phyloP scores from a whole-genome alignment of 148 eudicot genomes.

The Euryodendron excelsum region DNA sequence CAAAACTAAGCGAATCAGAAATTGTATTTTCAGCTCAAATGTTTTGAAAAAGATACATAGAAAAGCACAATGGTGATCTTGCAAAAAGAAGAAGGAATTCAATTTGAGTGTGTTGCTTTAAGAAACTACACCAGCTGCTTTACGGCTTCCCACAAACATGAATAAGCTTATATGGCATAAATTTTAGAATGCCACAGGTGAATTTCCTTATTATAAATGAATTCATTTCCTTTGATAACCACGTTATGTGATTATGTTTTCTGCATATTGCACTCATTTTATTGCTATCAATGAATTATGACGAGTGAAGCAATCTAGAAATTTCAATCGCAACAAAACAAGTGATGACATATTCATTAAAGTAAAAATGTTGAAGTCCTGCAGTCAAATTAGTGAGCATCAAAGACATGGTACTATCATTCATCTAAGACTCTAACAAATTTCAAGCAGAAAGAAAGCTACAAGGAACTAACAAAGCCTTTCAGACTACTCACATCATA shows the following conservation, averaged over 20 bases:
- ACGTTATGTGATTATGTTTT: background rate
- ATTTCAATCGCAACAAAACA: background rate
- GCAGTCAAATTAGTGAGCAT: background rate
- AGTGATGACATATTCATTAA: background rate
- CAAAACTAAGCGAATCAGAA: slow-evolving; percentile 8
- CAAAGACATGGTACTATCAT: background rate
- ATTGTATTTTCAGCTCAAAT: background rate
- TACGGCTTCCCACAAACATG: background rate
- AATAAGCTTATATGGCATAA: background rate
- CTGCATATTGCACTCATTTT: background rate
- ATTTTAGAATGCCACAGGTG: background rate
- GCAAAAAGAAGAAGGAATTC: background rate
- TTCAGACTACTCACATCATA: background rate
- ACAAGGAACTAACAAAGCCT: background rate
- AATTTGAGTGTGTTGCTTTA: background rate
- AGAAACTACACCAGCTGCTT: background rate
- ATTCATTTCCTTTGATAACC: background rate
- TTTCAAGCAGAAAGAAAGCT: background rate
- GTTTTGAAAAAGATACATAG: background rate
- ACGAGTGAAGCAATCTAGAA: background rate
- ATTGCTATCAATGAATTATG: background rate
- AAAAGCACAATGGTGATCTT: background rate
- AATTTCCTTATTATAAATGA: background rate
- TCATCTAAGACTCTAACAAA: background rate
- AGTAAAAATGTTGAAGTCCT: background rate